These are phyloP conservation scores for Talaromyces verruculosus DNA, from an alignment of 2,329 filamentous ascomycete genomes.

Conservation along the genomic window DNA sequence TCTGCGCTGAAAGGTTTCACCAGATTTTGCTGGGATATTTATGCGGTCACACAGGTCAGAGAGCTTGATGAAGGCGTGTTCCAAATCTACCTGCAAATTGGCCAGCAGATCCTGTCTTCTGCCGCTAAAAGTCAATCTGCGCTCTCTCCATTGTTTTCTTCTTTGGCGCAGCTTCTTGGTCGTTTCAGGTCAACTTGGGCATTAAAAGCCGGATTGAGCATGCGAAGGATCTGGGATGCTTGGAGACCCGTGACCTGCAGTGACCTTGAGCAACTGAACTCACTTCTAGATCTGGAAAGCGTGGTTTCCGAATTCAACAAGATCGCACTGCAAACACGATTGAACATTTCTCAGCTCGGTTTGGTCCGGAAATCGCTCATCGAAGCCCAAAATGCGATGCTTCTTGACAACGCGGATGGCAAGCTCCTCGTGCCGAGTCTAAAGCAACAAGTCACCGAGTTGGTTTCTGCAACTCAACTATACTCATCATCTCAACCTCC, in stretches of 20 bases:
- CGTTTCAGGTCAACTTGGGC: conserved; percentile 70
- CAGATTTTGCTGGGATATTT: conserved; percentile 52
- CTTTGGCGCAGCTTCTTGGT: conserved; percentile 39
- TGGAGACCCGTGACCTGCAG: conserved; percentile 63
- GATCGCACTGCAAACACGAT: conserved; percentile 37
- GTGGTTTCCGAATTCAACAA: conserved; percentile 40
- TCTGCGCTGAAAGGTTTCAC: conserved; percentile 36
- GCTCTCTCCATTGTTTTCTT: conserved; percentile 31
- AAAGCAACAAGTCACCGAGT: conserved; percentile 39
- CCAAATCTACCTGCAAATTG: conserved; percentile 54
- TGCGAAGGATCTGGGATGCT: conserved; percentile 74
- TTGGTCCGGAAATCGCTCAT: conserved; percentile 40
- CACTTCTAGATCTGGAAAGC: conserved; percentile 38
- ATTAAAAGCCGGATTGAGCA: conserved; percentile 71
- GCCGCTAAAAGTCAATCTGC: conserved; percentile 30
- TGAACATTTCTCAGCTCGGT: conserved; percentile 39
- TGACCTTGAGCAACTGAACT: conserved; percentile 35
- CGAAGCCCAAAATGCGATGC: conserved; percentile 39
- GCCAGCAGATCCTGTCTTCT: conserved; percentile 36
- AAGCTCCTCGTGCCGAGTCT: conserved; percentile 39
- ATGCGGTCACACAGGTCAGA: conserved; percentile 41
- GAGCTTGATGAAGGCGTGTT: conserved; percentile 55
- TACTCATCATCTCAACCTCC: conserved; percentile 35
- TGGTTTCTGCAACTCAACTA: conserved; percentile 34
- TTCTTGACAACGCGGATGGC: conserved; percentile 39